Conservation (phyloP, 2,329 filamentous ascomycete species). For the Geosmithia putterillii region DNA sequence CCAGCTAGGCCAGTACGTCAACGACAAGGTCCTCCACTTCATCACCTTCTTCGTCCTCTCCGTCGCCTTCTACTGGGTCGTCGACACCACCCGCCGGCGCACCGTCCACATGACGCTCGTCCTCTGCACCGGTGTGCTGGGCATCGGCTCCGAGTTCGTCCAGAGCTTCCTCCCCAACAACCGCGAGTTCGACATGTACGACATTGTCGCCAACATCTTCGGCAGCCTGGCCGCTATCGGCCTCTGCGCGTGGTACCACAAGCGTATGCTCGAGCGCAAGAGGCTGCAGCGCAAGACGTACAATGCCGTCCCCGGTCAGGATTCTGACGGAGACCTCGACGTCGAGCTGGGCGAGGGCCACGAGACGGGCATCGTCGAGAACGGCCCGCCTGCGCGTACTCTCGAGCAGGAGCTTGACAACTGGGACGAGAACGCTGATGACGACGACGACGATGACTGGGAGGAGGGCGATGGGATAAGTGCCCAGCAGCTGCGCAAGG, state of each 20-base stretch:
- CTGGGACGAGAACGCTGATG: slow-evolving; percentile 79
- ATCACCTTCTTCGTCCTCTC: slow-evolving; percentile 86
- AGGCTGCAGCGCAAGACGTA: slow-evolving; percentile 58
- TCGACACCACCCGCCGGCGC: slow-evolving; percentile 81
- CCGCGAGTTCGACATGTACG: slow-evolving; percentile 62
- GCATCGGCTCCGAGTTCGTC: slow-evolving; percentile 63
- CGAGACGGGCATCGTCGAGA: slow-evolving; percentile 49
- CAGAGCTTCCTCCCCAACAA: slow-evolving; percentile 66
- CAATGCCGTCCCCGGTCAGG: slow-evolving; percentile 52
- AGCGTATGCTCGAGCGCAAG: slow-evolving; percentile 85
- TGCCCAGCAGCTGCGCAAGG: neutral
- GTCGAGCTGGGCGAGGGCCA: slow-evolving; percentile 66
- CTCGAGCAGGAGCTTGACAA: slow-evolving; percentile 81
- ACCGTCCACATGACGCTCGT: slow-evolving; percentile 73
- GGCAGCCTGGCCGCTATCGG: slow-evolving; percentile 63
- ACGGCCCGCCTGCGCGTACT: slow-evolving; percentile 17
- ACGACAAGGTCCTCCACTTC: slow-evolving; percentile 85
- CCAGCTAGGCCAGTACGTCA: slow-evolving; percentile 46
- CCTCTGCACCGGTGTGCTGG: slow-evolving; percentile 61
- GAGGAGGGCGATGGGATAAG: slow-evolving; percentile 7
- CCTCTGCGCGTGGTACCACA: slow-evolving; percentile 84
- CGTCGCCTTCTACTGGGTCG: slow-evolving; percentile 86
- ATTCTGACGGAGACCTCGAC: slow-evolving; percentile 18
- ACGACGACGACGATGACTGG: slow-evolving; percentile 15
- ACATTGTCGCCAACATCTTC: slow-evolving; percentile 78